Evolutionary conservation across 1,139 yeast species (phyloP).

Genomic region (Eremothecium coryli): DNA sequence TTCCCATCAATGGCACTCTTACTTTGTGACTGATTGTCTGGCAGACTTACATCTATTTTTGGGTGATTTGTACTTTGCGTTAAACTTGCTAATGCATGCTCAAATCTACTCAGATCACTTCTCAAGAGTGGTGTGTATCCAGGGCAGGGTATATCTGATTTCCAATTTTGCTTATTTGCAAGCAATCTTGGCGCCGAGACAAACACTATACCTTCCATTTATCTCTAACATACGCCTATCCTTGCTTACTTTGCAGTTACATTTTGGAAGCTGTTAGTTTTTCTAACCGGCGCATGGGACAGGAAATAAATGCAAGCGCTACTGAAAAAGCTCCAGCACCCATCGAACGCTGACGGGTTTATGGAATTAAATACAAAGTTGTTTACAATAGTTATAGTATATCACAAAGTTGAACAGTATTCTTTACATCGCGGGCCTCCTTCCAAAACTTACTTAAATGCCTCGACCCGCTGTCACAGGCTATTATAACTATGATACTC

Average conservation of each 20-base stretch:
- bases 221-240: too few species aligned
- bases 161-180: slow-evolving; percentile 17
- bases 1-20: neutral
- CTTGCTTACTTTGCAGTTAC: neutral
- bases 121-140: slow-evolving; percentile 25
- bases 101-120: slow-evolving; percentile 19
- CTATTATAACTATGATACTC: slow-evolving; percentile 69
- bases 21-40: neutral
- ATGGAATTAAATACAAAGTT: too few species aligned
- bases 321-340: neutral
- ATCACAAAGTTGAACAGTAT: slow-evolving; percentile 29
- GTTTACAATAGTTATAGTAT: too few species aligned
- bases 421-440: slow-evolving; percentile 37
- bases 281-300: neutral
- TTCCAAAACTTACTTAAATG: slow-evolving; percentile 93
- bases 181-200: slow-evolving; percentile 24
- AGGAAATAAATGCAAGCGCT: neutral
- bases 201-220: slow-evolving; percentile 20
- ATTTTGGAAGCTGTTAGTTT: slow-evolving; percentile 1
- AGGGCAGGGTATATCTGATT: slow-evolving; percentile 16
- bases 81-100: slow-evolving; percentile 13
- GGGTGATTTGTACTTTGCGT: slow-evolving; percentile 6
- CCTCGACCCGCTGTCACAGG: slow-evolving; percentile 87
- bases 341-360: neutral
- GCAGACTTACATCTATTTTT: neutral